Base-by-base conservation (phyloP, 1,139 yeast genomes). In the Blastobotrys arbuscula region DNA sequence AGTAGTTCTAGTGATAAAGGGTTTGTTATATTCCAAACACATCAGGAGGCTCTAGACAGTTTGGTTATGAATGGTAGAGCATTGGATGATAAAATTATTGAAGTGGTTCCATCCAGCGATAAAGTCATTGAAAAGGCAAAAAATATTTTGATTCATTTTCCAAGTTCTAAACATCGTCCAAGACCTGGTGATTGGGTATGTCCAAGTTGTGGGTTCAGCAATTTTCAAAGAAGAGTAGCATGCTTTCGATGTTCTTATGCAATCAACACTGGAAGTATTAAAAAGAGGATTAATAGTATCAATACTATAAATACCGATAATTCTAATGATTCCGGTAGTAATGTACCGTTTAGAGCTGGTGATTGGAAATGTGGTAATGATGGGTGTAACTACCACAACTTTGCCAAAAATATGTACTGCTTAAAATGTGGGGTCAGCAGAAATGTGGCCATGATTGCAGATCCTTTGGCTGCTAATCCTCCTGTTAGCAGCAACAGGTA, bases 171-270 rank as follows among this genome's bases (percentile, higher is more conserved):
- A 60, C 89, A 89, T 65, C 77, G 95, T 58, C 96, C 96, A 21
- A 76, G 97, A 61, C 97, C 97, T 0, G 97, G 97, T 21, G 97
- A 90, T 63, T 90, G 97, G 97, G 86, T 87, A 7, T 90, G 97
- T 68, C 96, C 96, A 16, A 82, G 92, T 6, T 90, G 97, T 72
- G 96, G 97, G 1, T 90, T 90, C 63, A 85, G 95, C 35, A 90
- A 90, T 64, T 90, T 90, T 69, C 97, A 90, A 68, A 79, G 97
- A 60, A 78, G 97, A 66, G 86, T 95, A 1, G 95, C 95, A 3
- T 90, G 97, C 67, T 88, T 89, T 72, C 76, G 97, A 55, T 90
- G 97, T 64, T 82, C 92, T 2, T 88, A 84, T 68, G 95, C 96
- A 2, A 85, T n/a, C 21, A 33, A 37, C 37, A 13, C 44, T 20